Base-by-base conservation (phyloP, 129 eudicot genomes). In the Solidago caesia region DNA sequence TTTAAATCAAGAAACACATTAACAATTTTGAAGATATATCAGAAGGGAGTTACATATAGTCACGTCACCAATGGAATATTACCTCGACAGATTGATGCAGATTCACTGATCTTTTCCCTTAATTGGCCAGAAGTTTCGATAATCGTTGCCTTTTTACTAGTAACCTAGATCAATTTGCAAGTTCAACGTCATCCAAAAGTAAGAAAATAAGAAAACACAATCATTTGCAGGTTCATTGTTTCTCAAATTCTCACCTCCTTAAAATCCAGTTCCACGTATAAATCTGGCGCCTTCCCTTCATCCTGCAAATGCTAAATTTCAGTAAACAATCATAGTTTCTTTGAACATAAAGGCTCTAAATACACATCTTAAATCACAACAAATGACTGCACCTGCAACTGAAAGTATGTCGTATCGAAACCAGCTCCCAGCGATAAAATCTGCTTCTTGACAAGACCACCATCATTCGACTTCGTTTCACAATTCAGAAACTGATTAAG, bases 391-490 rank as follows among this genome's bases (percentile, higher is more conserved):
- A 90, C 98, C 97, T 94, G 85, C 87, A 94, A 79, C 89, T 88
- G 96, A 84, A 94, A 94, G 83, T 80, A 94, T 29, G 96, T 94
- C 39, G 98, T 95, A 85, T 95, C 99, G 81, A 95, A 95, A 56
- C 99, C 99, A 75, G 97, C 99, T 75, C 99, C 99, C 62, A 95
- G 80, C 5, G 99, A 95, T 71, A 91, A 73, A 63, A 95, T 85
- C 80, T 95, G 99, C 86, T 89, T 91, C 77, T 83, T 91, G 47
- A 77, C 68, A 26, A 48, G 84, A 56, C 88, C 83, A 75, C 88
- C 83, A 72, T 77, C 93, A 64, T 61, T 81, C 21, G 75, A 59
- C 77, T 81, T 78, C 9, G 47, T 26, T 73, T 81, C 90, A 56
- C 74, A 85, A 64, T 67, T 76, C 47, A 95, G 86, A 85, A 95